These are phyloP conservation scores for Penicillium ochrochloron DNA, from an alignment of 495 filamentous ascomycete species.

Conservation along the genomic window DNA sequence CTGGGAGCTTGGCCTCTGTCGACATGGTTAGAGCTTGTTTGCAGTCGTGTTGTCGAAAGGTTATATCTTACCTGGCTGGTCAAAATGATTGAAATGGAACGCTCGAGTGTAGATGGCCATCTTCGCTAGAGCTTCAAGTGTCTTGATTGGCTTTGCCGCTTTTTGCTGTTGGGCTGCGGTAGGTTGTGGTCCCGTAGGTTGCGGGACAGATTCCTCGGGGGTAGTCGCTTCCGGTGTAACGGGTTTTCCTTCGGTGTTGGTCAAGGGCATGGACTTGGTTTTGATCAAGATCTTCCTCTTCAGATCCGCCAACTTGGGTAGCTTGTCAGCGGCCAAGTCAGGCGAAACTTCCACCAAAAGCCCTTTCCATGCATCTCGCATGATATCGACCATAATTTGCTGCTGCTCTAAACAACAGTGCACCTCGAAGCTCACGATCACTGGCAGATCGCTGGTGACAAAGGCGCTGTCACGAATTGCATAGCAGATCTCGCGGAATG, in stretches of 20 bases:
- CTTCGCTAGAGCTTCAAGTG: conserved; percentile 71
- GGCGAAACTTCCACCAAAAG: conserved; percentile 64
- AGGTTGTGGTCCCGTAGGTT: conserved; percentile 20
- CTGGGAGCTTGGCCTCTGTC: conserved; percentile 69
- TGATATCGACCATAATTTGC: conserved; percentile 86
- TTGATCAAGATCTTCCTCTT: conserved; percentile 86
- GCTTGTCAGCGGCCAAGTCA: conserved; percentile 49
- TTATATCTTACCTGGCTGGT: conserved; percentile 53
- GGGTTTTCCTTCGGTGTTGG: conserved; percentile 33
- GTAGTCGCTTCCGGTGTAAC: conserved; percentile 29
- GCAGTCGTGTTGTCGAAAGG: no score
- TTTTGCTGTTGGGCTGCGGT: conserved; percentile 17
- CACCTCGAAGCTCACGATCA: conserved; percentile 90
- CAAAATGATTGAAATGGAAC: conserved; percentile 75
- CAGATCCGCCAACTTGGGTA: conserved; percentile 70
- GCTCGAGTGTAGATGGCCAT: conserved; percentile 83
- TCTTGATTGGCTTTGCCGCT: conserved; percentile 63
- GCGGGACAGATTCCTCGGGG: conserved; percentile 15
- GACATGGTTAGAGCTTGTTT: conserved; percentile 8
- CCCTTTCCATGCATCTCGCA: conserved; percentile 75
- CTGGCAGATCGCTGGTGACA: conserved; percentile 69
- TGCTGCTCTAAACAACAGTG: conserved; percentile 81
- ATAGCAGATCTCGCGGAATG: conserved; percentile 81
- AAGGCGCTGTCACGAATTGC: conserved; percentile 83
- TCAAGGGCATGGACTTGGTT: conserved; percentile 68